These are phyloP conservation scores for Chaetomium cochliodes DNA, from an alignment of 495 filamentous ascomycete genomes.

Conservation along the genomic window DNA sequence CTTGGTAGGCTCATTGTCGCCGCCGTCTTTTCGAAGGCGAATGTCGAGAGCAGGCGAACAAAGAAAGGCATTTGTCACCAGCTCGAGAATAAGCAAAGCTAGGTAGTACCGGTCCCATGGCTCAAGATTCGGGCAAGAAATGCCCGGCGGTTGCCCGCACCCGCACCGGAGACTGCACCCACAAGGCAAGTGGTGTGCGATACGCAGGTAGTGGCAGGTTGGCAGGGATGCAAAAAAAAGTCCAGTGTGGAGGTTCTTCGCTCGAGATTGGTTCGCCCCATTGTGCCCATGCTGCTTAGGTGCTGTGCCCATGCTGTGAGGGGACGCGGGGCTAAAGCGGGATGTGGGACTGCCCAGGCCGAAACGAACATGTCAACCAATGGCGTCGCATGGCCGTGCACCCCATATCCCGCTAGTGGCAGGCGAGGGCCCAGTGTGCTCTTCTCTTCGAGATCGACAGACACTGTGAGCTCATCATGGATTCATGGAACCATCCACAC, in stretches of 20 bases:
- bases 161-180: no score
- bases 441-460: neutral
- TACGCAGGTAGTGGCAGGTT: no score
- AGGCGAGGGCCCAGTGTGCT: neutral
- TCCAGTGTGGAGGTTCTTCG: neutral
- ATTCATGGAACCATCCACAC: neutral
- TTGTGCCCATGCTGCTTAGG: no score
- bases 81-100: neutral
- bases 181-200: neutral
- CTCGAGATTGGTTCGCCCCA: conserved; percentile 17
- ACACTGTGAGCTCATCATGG: conserved; percentile 1
- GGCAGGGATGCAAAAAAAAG: neutral
- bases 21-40: neutral
- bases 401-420: conserved; percentile 1
- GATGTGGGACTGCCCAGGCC: conserved; percentile 11
- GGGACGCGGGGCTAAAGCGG: conserved; percentile 12
- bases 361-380: neutral
- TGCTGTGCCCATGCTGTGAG: neutral
- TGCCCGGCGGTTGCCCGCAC: no score
- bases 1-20: neutral
- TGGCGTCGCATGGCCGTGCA: neutral
- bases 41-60: neutral
- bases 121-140: neutral
- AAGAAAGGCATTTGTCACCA: neutral
- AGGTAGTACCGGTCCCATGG: no score